Base-by-base conservation (phyloP, 768 basidiomycete species). In the Mycena galericulata region DNA sequence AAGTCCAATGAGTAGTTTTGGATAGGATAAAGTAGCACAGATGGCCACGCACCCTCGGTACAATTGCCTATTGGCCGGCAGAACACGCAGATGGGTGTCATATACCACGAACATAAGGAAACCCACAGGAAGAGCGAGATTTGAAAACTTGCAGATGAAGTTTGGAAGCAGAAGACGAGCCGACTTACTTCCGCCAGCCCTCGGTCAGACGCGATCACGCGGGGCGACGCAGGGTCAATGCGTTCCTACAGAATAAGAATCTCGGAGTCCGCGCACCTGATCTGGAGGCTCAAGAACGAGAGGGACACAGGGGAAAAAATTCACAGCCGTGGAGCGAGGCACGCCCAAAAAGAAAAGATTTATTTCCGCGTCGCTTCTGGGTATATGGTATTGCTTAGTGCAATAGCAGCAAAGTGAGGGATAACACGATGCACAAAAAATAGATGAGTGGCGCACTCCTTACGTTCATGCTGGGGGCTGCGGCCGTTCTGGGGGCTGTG, bases 1-100 rank as follows among this genome's bases (percentile, higher is more conserved):
- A n/a, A n/a, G n/a, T n/a, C 29, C 36, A 27, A 11, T 22, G 53
- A 27, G 30, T 6, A n/a, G 10, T 17, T 29, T 29, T 27, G 11
- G 18, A n/a, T 40, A 66, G 78, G n/a, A n/a, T n/a, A n/a, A n/a
- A n/a, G n/a, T n/a, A n/a, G n/a, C n/a, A n/a, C n/a, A n/a, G n/a
- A n/a, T n/a, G n/a, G n/a, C n/a, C n/a, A 36, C 34, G 56, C 32
- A 88, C 88, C 86, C 72, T 88, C 80, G 1, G 87, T 89, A 40
- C 81, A 82, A 38, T 83, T 82, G n/a, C 88, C 82, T 67, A 90
- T n/a, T n/a, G n/a, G n/a, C n/a, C n/a, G n/a, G n/a, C n/a, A n/a
- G n/a, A n/a, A n/a, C n/a, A n/a, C n/a, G n/a, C n/a, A n/a, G n/a
- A n/a, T n/a, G n/a, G n/a, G n/a, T n/a, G n/a, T n/a, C n/a, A n/a